These are phyloP conservation scores for Ceratobasidium sp. DNA, from an alignment of 1,284 basidiomycete genomes.

Conservation along the genomic window DNA sequence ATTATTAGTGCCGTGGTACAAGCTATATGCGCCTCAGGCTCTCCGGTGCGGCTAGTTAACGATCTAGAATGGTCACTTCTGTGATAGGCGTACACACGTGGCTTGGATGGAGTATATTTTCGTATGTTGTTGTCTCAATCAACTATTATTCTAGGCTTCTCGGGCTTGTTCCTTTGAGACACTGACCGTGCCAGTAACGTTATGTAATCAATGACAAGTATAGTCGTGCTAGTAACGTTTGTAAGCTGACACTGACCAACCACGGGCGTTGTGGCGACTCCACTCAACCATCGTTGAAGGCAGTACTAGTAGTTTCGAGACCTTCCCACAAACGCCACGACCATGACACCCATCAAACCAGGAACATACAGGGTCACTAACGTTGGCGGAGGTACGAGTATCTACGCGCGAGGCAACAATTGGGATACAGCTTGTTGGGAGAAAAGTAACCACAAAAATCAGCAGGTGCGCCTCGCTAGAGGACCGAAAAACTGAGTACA, in stretches of 20 bases:
- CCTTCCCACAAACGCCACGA: too few species aligned
- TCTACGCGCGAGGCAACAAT: background rate
- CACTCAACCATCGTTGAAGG: too few species aligned
- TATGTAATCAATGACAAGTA: too few species aligned
- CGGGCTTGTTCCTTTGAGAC: too few species aligned
- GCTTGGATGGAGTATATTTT: too few species aligned
- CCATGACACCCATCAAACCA: conserved; percentile 1
- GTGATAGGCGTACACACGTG: too few species aligned
- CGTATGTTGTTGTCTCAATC: background rate
- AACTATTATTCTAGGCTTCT: too few species aligned
- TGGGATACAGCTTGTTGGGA: conserved; percentile 13
- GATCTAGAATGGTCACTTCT: background rate
- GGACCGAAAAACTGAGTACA: background rate
- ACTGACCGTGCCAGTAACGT: too few species aligned
- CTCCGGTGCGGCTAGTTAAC: background rate
- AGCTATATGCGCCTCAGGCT: background rate
- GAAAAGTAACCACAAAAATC: background rate
- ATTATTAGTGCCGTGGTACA: background rate
- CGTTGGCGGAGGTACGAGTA: conserved; percentile 9
- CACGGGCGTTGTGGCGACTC: too few species aligned
- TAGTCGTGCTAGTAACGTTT: background rate
- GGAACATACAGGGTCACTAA: conserved; percentile 3
- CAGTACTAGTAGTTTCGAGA: too few species aligned
- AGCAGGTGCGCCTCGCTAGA: background rate
- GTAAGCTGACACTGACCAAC: too few species aligned